Percentiles rank a stretch among this genome's conserved stretches.
These are phyloP conservation scores for Alloteropsis angusta DNA, from an alignment of 202 grass and related monocot species.

Conservation along the genomic window DNA sequence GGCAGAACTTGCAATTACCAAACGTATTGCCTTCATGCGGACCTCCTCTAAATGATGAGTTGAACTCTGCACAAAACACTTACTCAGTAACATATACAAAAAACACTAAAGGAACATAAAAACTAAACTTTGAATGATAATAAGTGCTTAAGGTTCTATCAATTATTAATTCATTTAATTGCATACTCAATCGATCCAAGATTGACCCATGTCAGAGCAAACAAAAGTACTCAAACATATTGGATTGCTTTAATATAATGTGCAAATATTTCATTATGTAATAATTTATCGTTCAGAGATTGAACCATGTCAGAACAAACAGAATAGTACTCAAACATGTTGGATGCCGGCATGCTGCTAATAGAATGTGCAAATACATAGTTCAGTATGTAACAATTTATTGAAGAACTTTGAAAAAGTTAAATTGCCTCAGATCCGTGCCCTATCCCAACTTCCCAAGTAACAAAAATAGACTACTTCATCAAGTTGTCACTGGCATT, in stretches of 20 bases:
- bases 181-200: not conserved
- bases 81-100: slow-evolving; percentile 26
- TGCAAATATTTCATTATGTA: not conserved
- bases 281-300: not conserved
- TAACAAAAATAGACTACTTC: not conserved
- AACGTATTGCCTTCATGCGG: slow-evolving; percentile 89
- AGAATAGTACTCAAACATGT: not conserved
- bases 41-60: slow-evolving; percentile 75
- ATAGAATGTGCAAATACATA: not conserved
- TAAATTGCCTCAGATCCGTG: not conserved
- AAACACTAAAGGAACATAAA: slow-evolving; percentile 9
- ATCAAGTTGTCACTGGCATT: not conserved
- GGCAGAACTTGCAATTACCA: slow-evolving; percentile 40
- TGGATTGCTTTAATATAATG: not conserved
- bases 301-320: slow-evolving; percentile 3
- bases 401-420: not conserved
- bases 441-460: not conserved
- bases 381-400: slow-evolving; percentile 4
- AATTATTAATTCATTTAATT: not conserved
- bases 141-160: not conserved
- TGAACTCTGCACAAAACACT: slow-evolving; percentile 60
- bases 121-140: not conserved
- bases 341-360: not conserved
- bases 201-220: not conserved
- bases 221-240: not conserved